Evolutionary conservation across 768 basidiomycete species (phyloP).

Genomic region (Russula abietina): DNA sequence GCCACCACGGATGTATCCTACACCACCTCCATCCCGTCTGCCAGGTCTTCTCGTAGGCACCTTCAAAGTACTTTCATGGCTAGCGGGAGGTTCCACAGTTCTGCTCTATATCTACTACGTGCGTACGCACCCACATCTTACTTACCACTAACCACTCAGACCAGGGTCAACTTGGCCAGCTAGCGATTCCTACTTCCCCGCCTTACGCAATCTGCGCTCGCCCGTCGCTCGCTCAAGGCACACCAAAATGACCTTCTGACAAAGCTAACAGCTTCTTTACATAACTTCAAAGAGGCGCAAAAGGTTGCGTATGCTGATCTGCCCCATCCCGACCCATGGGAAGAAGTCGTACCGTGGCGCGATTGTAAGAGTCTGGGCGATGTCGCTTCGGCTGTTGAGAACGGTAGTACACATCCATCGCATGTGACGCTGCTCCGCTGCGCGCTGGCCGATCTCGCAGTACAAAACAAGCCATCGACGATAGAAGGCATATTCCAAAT

Average conservation of each 20-base stretch:
- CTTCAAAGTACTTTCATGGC: slow-evolving; percentile 56
- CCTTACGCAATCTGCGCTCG: slow-evolving; percentile 50
- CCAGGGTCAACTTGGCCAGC: not conserved
- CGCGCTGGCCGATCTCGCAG: slow-evolving; percentile 45
- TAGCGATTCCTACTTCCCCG: slow-evolving; percentile 68
- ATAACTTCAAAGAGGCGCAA: slow-evolving; percentile 51
- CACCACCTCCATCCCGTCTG: slow-evolving; percentile 59
- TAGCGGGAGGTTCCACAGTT: slow-evolving; percentile 55
- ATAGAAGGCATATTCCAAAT: slow-evolving; percentile 55
- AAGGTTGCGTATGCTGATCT: slow-evolving; percentile 49
- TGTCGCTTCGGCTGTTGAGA: slow-evolving; percentile 28
- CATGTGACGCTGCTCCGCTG: slow-evolving; percentile 57
- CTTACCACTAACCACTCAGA: not conserved
- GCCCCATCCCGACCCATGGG: slow-evolving; percentile 46
- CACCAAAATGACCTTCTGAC: slow-evolving; percentile 56
- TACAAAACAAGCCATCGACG: slow-evolving; percentile 38
- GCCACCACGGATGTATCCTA: slow-evolving; percentile 71
- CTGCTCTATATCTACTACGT: slow-evolving; percentile 64
- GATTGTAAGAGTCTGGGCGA: slow-evolving; percentile 43
- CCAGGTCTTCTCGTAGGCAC: slow-evolving; percentile 61
- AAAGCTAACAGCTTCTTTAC: slow-evolving; percentile 50
- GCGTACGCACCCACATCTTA: slow-evolving; percentile 25
- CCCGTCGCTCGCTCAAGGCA: slow-evolving; percentile 52
- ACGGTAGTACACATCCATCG: slow-evolving; percentile 34
- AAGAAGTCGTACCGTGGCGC: slow-evolving; percentile 43